phyloP scores from a whole-genome alignment of 768 basidiomycete genomes.

The Leccinum uliginosum region DNA sequence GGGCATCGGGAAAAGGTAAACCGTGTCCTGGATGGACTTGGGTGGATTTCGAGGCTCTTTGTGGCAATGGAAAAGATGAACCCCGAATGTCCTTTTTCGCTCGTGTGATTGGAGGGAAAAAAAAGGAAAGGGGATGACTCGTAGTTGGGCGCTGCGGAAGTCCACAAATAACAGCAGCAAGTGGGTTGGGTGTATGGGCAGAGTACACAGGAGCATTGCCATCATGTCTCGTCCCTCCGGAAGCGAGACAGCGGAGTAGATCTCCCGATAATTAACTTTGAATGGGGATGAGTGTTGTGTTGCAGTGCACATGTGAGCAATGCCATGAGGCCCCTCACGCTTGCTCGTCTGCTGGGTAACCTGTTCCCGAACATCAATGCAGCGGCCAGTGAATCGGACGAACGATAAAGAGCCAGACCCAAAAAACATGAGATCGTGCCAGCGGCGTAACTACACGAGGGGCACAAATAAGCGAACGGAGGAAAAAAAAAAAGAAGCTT shows the following conservation, averaged over 20 bases:
- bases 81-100: too few relatives aligned
- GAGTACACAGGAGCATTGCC: neutral
- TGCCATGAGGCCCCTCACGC: too few relatives aligned
- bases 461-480: neutral
- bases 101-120: too few relatives aligned
- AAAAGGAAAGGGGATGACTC: neutral
- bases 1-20: too few relatives aligned
- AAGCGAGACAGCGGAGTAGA: neutral
- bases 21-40: too few relatives aligned
- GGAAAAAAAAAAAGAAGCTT: neutral
- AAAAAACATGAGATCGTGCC: neutral
- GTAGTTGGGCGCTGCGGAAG: neutral
- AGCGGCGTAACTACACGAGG: neutral
- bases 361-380: neutral
- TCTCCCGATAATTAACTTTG: neutral
- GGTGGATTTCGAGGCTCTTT: too few relatives aligned
- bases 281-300: neutral
- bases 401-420: neutral
- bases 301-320: neutral
- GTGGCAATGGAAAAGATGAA: too few relatives aligned
- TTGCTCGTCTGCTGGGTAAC: neutral
- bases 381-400: neutral
- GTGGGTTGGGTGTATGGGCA: too few relatives aligned
- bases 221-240: neutral
- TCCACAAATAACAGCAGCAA: neutral